These are phyloP conservation scores for Sarocladium brachiariae DNA, from an alignment of 2,329 filamentous ascomycete genomes.

Conservation along the genomic window DNA sequence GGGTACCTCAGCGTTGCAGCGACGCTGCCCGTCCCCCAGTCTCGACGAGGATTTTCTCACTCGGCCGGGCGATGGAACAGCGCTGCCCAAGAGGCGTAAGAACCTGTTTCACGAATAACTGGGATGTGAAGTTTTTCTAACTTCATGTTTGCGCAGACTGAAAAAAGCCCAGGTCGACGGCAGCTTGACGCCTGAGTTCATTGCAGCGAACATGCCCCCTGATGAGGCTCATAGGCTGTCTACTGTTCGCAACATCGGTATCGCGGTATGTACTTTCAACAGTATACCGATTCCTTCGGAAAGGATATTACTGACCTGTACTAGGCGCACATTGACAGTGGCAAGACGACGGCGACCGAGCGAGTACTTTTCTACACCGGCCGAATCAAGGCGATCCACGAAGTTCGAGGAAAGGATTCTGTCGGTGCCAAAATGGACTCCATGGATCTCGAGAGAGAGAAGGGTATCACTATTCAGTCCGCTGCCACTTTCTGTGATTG, in stretches of 20 bases:
- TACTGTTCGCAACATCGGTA: constrained; percentile 91
- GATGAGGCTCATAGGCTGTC: constrained; percentile 72
- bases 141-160: constrained; percentile 24
- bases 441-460: constrained; percentile 97
- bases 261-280: constrained; percentile 57
- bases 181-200: constrained; percentile 47
- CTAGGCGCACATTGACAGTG: constrained; percentile 94
- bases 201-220: constrained; percentile 74
- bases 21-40: constrained; percentile 18
- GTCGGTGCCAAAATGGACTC: constrained; percentile 99
- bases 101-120: neutral
- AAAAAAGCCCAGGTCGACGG: constrained; percentile 48
- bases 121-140: constrained; percentile 2
- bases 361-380: constrained; percentile 97
- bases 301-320: constrained; percentile 14
- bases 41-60: constrained; percentile 27
- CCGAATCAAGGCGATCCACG: constrained; percentile 93
- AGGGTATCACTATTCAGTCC: constrained; percentile 98
- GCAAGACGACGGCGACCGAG: constrained; percentile 95
- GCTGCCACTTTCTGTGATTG: constrained; percentile 97
- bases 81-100: constrained; percentile 37
- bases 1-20: constrained; percentile 21
- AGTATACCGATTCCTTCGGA: too few species aligned
- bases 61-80: constrained; percentile 21
- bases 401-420: constrained; percentile 88